These are phyloP conservation scores for Ceratocystis diversiconidia DNA, from an alignment of 2,329 filamentous ascomycete genomes.

Conservation along the genomic window DNA sequence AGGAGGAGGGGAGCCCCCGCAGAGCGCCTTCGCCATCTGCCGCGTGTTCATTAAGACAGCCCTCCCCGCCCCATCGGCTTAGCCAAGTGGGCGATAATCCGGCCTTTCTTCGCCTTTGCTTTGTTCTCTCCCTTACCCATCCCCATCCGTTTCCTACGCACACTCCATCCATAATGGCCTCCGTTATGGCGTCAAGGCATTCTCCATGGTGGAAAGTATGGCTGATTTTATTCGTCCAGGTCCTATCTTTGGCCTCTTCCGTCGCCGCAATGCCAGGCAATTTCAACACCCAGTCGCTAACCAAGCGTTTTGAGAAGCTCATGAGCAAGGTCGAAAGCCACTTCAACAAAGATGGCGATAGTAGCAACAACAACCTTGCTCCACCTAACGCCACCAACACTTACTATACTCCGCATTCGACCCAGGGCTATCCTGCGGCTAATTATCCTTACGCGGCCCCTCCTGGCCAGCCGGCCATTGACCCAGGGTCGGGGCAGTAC, in stretches of 20 bases:
- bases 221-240: conserved; percentile 13
- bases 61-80: not conserved
- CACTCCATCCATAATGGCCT: not conserved
- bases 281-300: conserved; percentile 8
- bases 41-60: not conserved
- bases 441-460: not conserved
- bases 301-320: conserved; percentile 17
- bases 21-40: not conserved
- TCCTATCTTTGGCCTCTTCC: not conserved
- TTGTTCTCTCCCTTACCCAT: not conserved
- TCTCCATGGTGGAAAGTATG: conserved; percentile 8
- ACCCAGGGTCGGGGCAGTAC: conserved; percentile 6
- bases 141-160: not conserved
- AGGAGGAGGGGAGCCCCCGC: not conserved
- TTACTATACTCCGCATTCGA: conserved; percentile 12
- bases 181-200: not conserved
- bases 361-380: not conserved
- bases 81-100: not conserved
- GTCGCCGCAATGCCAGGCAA: conserved; percentile 10
- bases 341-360: conserved; percentile 1
- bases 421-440: conserved; percentile 10
- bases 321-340: conserved; percentile 16
- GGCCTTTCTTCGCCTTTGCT: not conserved
- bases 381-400: not conserved
- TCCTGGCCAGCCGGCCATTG: conserved; percentile 2